Percentiles rank a stretch among this genome's conserved stretches.
Conservation (phyloP, 2,329 filamentous ascomycete genomes). For the Alternaria sp. region DNA sequence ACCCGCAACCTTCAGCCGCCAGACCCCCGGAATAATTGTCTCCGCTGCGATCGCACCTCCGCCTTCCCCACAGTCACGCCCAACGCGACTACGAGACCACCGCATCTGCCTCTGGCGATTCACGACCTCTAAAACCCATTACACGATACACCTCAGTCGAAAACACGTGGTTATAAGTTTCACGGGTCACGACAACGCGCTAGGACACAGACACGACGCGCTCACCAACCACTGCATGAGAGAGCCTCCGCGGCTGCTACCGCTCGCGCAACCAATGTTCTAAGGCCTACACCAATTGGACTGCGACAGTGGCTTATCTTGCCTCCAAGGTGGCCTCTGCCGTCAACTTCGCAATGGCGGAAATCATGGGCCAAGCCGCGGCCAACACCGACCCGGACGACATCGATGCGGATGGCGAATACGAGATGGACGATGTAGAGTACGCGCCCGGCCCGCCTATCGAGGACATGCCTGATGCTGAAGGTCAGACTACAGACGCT, state of each 20-base stretch:
- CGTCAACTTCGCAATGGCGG: conserved; percentile 52
- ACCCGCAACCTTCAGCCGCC: conserved; percentile 22
- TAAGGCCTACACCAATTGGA: conserved; percentile 21
- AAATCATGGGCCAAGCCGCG: conserved; percentile 46
- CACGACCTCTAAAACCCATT: not conserved
- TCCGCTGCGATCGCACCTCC: conserved; percentile 26
- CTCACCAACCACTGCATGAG: conserved; percentile 33
- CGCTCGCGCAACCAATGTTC: conserved; percentile 33
- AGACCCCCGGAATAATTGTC: conserved; percentile 32
- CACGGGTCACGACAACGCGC: conserved; percentile 33
- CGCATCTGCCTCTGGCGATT: conserved; percentile 18
- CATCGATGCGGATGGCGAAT: conserved; percentile 49
- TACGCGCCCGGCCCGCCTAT: conserved; percentile 32
- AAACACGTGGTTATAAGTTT: conserved; percentile 10
- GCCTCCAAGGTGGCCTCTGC: conserved; percentile 49
- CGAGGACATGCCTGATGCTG: conserved; percentile 28
- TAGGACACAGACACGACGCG: conserved; percentile 36
- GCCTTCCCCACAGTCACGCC: conserved; percentile 30
- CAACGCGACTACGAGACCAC: conserved; percentile 34
- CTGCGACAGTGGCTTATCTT: conserved; percentile 46
- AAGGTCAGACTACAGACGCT: conserved; percentile 47
- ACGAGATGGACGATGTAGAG: conserved; percentile 47
- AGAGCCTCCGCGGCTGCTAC: conserved; percentile 26
- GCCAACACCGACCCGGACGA: conserved; percentile 43
- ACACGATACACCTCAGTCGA: conserved; percentile 10